phyloP scores from a whole-genome alignment of 352 stramenopile genomes.

The Globisporangium heterothallicum region DNA sequence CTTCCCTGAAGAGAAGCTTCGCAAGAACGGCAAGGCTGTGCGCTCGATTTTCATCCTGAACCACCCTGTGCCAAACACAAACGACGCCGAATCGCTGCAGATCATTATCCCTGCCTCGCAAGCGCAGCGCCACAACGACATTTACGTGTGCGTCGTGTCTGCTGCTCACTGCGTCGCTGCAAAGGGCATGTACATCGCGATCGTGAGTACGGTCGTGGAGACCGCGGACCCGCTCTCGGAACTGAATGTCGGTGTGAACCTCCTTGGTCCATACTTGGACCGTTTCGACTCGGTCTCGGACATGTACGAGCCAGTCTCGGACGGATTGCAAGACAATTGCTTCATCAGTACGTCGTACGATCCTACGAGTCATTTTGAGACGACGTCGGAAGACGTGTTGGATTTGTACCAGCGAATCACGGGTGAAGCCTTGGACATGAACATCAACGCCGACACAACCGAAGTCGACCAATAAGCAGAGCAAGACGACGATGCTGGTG shows the following conservation, averaged over 20 bases:
- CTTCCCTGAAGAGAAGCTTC: slow-evolving; percentile 92
- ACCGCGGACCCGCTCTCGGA: slow-evolving; percentile 94
- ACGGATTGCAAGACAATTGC: slow-evolving; percentile 93
- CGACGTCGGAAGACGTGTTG: slow-evolving; percentile 95
- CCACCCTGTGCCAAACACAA: slow-evolving; percentile 97
- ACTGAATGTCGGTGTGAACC: slow-evolving; percentile 91
- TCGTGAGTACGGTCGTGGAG: slow-evolving; percentile 98
- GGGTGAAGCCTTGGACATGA: slow-evolving; percentile 97
- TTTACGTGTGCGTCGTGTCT: slow-evolving; percentile 98
- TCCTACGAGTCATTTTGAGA: slow-evolving; percentile 96
- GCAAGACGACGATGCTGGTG: neutral
- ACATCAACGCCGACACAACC: slow-evolving; percentile 94
- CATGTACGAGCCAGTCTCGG: slow-evolving; percentile 91
- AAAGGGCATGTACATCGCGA: slow-evolving; percentile 97
- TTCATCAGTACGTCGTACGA: slow-evolving; percentile 96
- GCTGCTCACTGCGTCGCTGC: slow-evolving; percentile 93
- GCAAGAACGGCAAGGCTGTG: slow-evolving; percentile 92
- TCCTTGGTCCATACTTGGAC: slow-evolving; percentile 95
- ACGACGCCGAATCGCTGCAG: slow-evolving; percentile 95
- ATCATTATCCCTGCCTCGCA: slow-evolving; percentile 99
- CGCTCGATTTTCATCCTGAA: slow-evolving; percentile 99
- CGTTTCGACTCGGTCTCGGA: slow-evolving; percentile 96
- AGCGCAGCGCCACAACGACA: slow-evolving; percentile 95
- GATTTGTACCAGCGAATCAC: slow-evolving; percentile 98
- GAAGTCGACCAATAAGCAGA: slow-evolving; percentile 89